Evolutionary conservation across 164 flowering plant species (phyloP).

Genomic region (Hamamelis virginiana): DNA sequence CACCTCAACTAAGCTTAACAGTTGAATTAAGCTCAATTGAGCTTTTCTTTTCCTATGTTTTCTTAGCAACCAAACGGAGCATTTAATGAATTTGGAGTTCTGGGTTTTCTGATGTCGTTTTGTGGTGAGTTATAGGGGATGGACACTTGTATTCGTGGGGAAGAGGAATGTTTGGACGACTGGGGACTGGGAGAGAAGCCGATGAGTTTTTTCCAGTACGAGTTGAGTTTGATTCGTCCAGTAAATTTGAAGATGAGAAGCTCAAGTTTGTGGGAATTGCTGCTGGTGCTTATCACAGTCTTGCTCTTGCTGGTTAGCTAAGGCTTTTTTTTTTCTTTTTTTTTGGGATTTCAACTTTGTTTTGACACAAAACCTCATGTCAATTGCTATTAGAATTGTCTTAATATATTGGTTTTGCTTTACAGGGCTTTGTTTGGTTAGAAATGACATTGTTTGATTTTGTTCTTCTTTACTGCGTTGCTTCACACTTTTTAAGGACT

Average conservation of each 20-base stretch:
- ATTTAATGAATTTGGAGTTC: slow-evolving; percentile 1
- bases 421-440: no score
- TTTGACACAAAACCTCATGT: no score
- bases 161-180: slow-evolving; percentile 81
- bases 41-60: no score
- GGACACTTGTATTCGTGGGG: slow-evolving; percentile 86
- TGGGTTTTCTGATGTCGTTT: background rate
- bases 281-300: slow-evolving; percentile 94
- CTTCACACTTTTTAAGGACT: no score
- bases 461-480: no score
- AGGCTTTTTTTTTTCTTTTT: background rate
- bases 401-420: no score
- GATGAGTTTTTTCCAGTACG: slow-evolving; percentile 70
- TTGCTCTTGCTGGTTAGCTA: slow-evolving; percentile 69
- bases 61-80: background rate
- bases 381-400: no score
- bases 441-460: no score
- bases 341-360: background rate
- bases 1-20: no score
- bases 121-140: slow-evolving; percentile 44
- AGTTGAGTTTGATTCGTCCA: slow-evolving; percentile 38
- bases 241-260: slow-evolving; percentile 16
- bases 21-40: no score
- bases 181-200: slow-evolving; percentile 72
- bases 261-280: slow-evolving; percentile 64